Conservation (phyloP, 495 filamentous ascomycete genomes). For the Cetradonia linearis region DNA sequence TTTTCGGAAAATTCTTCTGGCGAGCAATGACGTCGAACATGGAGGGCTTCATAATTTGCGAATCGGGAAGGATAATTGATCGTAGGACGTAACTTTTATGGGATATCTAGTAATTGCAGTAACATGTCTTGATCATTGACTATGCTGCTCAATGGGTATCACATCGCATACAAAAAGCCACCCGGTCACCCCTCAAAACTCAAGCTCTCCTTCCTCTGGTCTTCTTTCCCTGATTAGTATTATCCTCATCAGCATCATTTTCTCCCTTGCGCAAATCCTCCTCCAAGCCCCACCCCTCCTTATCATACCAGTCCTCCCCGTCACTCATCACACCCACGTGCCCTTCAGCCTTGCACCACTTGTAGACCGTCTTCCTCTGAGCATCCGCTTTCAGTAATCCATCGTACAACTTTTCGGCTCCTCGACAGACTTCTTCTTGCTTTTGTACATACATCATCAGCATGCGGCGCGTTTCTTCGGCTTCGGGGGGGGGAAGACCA, state of each 20-base stretch:
- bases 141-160: slow-evolving; percentile 12
- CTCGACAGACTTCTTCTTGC: slow-evolving; percentile 87
- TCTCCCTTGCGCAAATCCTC: slow-evolving; percentile 84
- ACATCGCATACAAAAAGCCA: not conserved
- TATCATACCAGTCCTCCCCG: slow-evolving; percentile 93
- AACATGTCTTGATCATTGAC: not conserved
- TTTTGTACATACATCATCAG: slow-evolving; percentile 85
- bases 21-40: not conserved
- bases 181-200: not conserved
- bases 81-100: too few species aligned
- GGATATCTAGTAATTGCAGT: too few species aligned
- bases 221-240: slow-evolving; percentile 60
- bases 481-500: slow-evolving; percentile 69
- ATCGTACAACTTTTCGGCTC: slow-evolving; percentile 62
- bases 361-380: slow-evolving; percentile 65
- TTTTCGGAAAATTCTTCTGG: not conserved
- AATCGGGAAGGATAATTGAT: too few species aligned
- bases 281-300: slow-evolving; percentile 74
- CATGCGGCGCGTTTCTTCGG: slow-evolving; percentile 76
- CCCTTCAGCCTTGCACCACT: slow-evolving; percentile 82
- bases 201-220: slow-evolving; percentile 50
- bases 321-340: slow-evolving; percentile 81
- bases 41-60: too few species aligned
- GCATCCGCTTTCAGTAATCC: slow-evolving; percentile 67
- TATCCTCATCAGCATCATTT: slow-evolving; percentile 77